These are phyloP conservation scores for Rhododendron henanense DNA, from an alignment of 148 eudicot species.

Conservation along the genomic window DNA sequence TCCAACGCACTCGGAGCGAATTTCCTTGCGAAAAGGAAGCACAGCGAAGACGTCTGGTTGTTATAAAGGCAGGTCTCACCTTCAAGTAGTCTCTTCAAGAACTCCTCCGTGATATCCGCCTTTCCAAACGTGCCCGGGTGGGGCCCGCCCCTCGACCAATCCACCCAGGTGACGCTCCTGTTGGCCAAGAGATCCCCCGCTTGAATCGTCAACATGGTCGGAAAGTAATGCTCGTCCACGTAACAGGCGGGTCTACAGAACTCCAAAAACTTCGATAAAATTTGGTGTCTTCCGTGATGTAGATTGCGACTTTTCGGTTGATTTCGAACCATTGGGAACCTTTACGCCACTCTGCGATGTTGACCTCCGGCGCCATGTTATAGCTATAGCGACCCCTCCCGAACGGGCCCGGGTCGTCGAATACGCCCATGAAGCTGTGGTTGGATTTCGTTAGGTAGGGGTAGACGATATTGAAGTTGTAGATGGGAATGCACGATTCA, in stretches of 20 bases:
- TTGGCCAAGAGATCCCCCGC: constrained; percentile 56
- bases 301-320: constrained; percentile 51
- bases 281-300: constrained; percentile 47
- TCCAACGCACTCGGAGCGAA: constrained; percentile 72
- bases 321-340: constrained; percentile 86
- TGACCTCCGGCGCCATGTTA: constrained; percentile 70
- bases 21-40: constrained; percentile 69
- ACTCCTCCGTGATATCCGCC: constrained; percentile 48
- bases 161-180: constrained; percentile 83
- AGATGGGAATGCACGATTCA: constrained; percentile 77
- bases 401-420: constrained; percentile 65
- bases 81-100: constrained; percentile 41
- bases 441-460: constrained; percentile 53
- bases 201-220: constrained; percentile 74
- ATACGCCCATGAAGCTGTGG: constrained; percentile 65
- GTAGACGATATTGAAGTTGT: constrained; percentile 56
- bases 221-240: constrained; percentile 89
- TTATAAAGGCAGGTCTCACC: constrained; percentile 50
- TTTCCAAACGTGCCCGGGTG: constrained; percentile 80
- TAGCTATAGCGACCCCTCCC: constrained; percentile 74
- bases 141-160: constrained; percentile 89
- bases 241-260: constrained; percentile 73
- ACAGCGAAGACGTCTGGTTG: constrained; percentile 36
- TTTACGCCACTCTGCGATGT: constrained; percentile 70
- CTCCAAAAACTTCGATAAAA: constrained; percentile 55